phyloP scores from a whole-genome alignment of 2,329 filamentous ascomycete species.

The Sarocladiaceae sp. region DNA sequence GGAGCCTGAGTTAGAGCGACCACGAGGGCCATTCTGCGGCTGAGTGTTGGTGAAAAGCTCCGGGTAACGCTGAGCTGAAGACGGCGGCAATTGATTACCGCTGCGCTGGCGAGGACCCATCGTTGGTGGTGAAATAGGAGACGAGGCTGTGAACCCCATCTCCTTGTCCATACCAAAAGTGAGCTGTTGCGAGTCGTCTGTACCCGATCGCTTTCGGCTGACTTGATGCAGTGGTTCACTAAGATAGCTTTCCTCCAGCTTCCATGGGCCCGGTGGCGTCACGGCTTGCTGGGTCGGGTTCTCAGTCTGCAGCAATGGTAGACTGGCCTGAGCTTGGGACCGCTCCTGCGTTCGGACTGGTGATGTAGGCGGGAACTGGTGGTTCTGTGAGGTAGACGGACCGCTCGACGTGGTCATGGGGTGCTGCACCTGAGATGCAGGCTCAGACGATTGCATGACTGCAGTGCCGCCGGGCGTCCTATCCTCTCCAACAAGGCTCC shows the following conservation, averaged over 20 bases:
- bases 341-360: background rate
- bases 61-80: slow-evolving; percentile 46
- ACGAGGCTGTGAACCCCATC: slow-evolving; percentile 30
- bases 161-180: slow-evolving; percentile 48
- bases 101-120: slow-evolving; percentile 10
- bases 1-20: slow-evolving; percentile 20
- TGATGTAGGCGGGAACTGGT: too few species aligned
- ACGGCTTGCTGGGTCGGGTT: background rate
- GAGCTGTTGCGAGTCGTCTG: slow-evolving; percentile 26
- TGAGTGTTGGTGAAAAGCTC: slow-evolving; percentile 35
- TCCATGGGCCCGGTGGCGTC: slow-evolving; percentile 33
- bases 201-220: slow-evolving; percentile 28
- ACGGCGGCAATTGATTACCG: slow-evolving; percentile 39
- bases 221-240: slow-evolving; percentile 41
- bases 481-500: too few species aligned
- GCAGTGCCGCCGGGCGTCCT: too few species aligned
- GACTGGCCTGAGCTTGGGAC: background rate
- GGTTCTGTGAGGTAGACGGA: too few species aligned
- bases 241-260: slow-evolving; percentile 50
- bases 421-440: background rate
- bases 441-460: background rate
- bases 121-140: slow-evolving; percentile 12
- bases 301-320: slow-evolving; percentile 1
- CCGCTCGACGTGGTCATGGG: too few species aligned
- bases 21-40: slow-evolving; percentile 5